Conservation (phyloP, 2,329 filamentous ascomycete genomes). For the Diaporthe eres region DNA sequence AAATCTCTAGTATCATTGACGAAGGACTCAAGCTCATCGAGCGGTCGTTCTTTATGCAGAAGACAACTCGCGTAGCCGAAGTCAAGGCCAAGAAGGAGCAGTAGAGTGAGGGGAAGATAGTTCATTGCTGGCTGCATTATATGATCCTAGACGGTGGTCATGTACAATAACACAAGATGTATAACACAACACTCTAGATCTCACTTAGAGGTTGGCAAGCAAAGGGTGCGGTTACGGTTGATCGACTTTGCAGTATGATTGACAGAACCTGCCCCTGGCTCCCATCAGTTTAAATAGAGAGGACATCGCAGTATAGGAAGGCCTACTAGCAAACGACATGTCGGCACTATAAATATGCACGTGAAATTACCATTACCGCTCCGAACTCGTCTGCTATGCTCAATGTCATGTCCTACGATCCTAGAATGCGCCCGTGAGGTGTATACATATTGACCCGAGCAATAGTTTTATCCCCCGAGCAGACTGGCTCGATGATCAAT, state of each 20-base stretch:
- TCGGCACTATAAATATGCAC: not conserved
- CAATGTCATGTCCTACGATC: too few species aligned
- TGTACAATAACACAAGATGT: conserved; percentile 37
- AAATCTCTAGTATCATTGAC: conserved; percentile 76
- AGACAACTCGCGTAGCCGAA: conserved; percentile 54
- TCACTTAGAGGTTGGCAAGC: conserved; percentile 30
- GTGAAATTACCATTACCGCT: not conserved
- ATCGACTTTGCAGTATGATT: not conserved
- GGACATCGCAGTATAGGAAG: not conserved
- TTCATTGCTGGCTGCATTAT: conserved; percentile 27
- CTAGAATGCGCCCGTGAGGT: not conserved
- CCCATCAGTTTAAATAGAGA: conserved; percentile 9
- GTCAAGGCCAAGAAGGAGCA: conserved; percentile 67
- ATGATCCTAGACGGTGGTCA: conserved; percentile 39
- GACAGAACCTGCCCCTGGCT: not conserved
- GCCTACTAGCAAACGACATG: not conserved
- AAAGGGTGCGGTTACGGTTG: not conserved
- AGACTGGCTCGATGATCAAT: not conserved
- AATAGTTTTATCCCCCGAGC: not conserved
- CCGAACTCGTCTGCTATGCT: not conserved
- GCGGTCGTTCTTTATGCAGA: conserved; percentile 74
- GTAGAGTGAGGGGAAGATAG: conserved; percentile 50
- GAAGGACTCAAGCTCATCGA: conserved; percentile 87
- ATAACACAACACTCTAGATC: conserved; percentile 34
- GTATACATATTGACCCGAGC: not conserved